phyloP scores from a whole-genome alignment of 768 basidiomycete species.

The Boletus rubroflammeus region DNA sequence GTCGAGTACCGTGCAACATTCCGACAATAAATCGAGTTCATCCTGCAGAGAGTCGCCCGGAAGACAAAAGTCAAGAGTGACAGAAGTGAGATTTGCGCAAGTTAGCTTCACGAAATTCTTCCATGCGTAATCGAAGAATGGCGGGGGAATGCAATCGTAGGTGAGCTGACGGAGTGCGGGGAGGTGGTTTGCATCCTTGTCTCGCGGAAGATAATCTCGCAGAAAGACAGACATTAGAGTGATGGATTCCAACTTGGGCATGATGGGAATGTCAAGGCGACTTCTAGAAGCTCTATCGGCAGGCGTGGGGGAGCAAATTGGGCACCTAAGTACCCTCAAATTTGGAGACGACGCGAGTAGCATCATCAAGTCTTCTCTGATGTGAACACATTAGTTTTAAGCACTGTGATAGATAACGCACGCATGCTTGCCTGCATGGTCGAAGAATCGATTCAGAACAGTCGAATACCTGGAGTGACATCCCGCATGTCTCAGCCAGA shows the following conservation, averaged over 20 bases:
- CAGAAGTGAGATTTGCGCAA: conserved; percentile 26
- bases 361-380: conserved; percentile 29
- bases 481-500: conserved; percentile 26
- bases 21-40: conserved; percentile 25
- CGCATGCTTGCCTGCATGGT: conserved; percentile 24
- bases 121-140: conserved; percentile 29
- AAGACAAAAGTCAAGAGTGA: conserved; percentile 28
- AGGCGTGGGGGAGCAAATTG: conserved; percentile 26
- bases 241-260: conserved; percentile 26
- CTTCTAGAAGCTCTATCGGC: conserved; percentile 15
- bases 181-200: conserved; percentile 26
- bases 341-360: conserved; percentile 26
- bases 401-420: not conserved
- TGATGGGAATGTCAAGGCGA: conserved; percentile 24
- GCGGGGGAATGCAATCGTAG: conserved; percentile 31
- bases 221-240: conserved; percentile 27
- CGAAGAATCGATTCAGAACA: conserved; percentile 30
- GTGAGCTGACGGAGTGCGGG: conserved; percentile 30
- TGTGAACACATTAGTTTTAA: not conserved
- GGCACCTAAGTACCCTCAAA: conserved; percentile 27
- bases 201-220: conserved; percentile 28
- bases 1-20: conserved; percentile 22
- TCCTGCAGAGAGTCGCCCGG: conserved; percentile 22
- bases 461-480: conserved; percentile 26
- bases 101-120: conserved; percentile 24